Conservation (phyloP, 2,329 filamentous ascomycete species). For the Zymoseptoria pseudotritici region DNA sequence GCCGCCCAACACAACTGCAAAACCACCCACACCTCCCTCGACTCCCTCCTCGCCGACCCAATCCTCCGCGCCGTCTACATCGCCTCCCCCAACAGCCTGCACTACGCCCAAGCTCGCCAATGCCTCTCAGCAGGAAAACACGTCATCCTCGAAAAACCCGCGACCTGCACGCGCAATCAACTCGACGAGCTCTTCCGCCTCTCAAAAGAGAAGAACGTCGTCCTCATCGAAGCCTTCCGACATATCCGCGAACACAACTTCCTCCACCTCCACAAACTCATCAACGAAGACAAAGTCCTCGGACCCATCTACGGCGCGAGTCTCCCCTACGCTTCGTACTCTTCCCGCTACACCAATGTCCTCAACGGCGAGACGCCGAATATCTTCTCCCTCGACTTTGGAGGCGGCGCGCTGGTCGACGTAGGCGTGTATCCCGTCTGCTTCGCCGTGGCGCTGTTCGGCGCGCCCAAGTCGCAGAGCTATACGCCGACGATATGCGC, state of each 20-base stretch:
- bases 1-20: slow-evolving; percentile 34
- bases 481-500: slow-evolving; percentile 39
- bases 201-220: slow-evolving; percentile 35
- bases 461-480: slow-evolving; percentile 33
- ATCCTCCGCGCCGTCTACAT: slow-evolving; percentile 41
- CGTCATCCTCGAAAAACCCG: slow-evolving; percentile 46
- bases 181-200: slow-evolving; percentile 37
- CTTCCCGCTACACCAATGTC: slow-evolving; percentile 41
- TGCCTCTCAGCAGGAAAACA: slow-evolving; percentile 40
- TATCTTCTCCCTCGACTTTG: slow-evolving; percentile 43
- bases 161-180: slow-evolving; percentile 37
- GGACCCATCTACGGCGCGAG: slow-evolving; percentile 39
- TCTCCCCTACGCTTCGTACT: slow-evolving; percentile 40
- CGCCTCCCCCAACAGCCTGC: slow-evolving; percentile 42
- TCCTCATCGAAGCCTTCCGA: slow-evolving; percentile 43
- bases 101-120: slow-evolving; percentile 39
- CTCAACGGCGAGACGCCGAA: slow-evolving; percentile 41
- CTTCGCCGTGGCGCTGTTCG: slow-evolving; percentile 43
- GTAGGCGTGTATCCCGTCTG: slow-evolving; percentile 43
- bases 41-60: slow-evolving; percentile 32
- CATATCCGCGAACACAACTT: slow-evolving; percentile 46
- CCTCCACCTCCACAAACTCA: slow-evolving; percentile 33
- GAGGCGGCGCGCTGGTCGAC: slow-evolving; percentile 42
- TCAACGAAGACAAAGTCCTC: slow-evolving; percentile 32
- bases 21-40: slow-evolving; percentile 35